Percentiles rank a stretch among this genome's conserved stretches.
Conservation (phyloP, 2,329 filamentous ascomycete species). For the Hypoxylon sp. region DNA sequence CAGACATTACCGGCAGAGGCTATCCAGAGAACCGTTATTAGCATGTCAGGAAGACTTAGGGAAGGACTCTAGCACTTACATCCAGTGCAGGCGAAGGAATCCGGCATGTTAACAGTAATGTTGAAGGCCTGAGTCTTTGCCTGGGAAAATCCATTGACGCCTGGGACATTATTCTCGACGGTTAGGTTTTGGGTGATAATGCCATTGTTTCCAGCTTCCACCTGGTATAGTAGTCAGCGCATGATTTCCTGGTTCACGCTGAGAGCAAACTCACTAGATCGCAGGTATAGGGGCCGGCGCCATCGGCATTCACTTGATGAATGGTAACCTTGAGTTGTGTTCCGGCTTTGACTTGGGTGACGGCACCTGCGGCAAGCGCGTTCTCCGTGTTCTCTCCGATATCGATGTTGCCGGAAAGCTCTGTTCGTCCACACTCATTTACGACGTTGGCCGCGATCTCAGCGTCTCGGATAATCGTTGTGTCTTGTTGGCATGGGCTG, state of each 20-base stretch:
- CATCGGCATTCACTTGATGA: slow-evolving; percentile 68
- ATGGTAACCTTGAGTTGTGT: slow-evolving; percentile 61
- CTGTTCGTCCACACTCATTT: slow-evolving; percentile 73
- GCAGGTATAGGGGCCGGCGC: slow-evolving; percentile 67
- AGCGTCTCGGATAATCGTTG: slow-evolving; percentile 72
- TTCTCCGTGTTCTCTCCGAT: slow-evolving; percentile 69
- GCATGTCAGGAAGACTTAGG: not conserved
- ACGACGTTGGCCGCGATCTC: slow-evolving; percentile 66
- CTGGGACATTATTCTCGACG: slow-evolving; percentile 71
- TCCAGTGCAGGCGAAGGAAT: slow-evolving; percentile 63
- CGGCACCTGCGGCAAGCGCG: slow-evolving; percentile 59
- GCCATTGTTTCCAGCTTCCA: slow-evolving; percentile 53
- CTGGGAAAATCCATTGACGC: slow-evolving; percentile 69
- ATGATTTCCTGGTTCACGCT: not conserved
- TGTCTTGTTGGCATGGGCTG: slow-evolving; percentile 75
- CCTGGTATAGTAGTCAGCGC: slow-evolving; percentile 23
- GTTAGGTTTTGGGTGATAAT: slow-evolving; percentile 62
- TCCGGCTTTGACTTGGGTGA: slow-evolving; percentile 65
- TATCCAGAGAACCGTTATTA: slow-evolving; percentile 44
- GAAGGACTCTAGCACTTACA: slow-evolving; percentile 55
- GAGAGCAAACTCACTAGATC: slow-evolving; percentile 62
- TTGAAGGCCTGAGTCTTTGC: slow-evolving; percentile 68
- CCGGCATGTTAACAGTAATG: slow-evolving; percentile 67
- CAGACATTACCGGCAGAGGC: slow-evolving; percentile 70
- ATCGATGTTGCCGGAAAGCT: slow-evolving; percentile 72